Evolutionary conservation across 495 filamentous ascomycete species (phyloP), one percentile per base, ranked within the genome.

Genomic region (Talaromyces ruber): DNA sequence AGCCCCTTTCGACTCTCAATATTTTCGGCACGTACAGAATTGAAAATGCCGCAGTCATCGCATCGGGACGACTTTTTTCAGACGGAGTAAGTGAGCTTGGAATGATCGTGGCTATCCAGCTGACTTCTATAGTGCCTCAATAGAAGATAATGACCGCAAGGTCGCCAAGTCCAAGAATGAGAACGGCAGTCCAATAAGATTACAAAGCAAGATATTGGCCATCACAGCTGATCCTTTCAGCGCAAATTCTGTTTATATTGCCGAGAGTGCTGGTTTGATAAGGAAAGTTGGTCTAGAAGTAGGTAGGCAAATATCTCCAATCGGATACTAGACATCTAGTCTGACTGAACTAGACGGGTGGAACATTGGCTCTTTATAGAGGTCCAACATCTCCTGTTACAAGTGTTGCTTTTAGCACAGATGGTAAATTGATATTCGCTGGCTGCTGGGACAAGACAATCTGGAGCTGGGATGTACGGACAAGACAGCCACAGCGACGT

Each of bases 401-500:
- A 24, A 89, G 86, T 64, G 70, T 97, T 54, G 86, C 87, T 28
- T 76, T 96, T 30, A 86, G 87, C 29, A 79, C 84, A 0, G 74
- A 76, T 57, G 78, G 76, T 45, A 75, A 76, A 24, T 84, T 81
- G 1, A 64, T 98, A 54, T 97, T 92, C 71, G 90, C 90, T 28
- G 92, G 92, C 25, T 90, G 87, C 64, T 98, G 94, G 94, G 92
- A 98, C 77, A 96, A 95, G 72, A 78, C 81, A 24, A 82, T 98
- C 47, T 96, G 87, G 85, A 88, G 89, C 32, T 96, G 90, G 90
- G 80, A 88, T 64, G 76, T 86, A 37, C 66, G 75, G 21, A 85
- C 84, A 2, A 76, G 78, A 25, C 67, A 78, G 12, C 79, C 74
- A 0, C 75, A 74, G 11, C 77, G 73, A 51, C 84, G 79, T 58